phyloP scores from a whole-genome alignment of 345 rosid species.

The Gossypium longicalyx region DNA sequence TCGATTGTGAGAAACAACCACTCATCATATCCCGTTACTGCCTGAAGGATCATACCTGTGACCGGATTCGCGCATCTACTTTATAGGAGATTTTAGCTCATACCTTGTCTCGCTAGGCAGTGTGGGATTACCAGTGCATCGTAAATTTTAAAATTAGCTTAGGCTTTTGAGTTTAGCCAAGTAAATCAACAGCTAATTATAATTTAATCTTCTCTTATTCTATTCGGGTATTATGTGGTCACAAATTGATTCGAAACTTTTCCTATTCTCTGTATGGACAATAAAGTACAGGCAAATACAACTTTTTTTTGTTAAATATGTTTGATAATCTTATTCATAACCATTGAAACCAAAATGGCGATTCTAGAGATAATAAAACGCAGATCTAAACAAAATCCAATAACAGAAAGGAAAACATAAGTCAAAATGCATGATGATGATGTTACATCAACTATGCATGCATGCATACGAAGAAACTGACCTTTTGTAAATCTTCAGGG shows the following conservation, averaged over 20 bases:
- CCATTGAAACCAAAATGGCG: neutral
- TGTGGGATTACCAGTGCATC: slow-evolving; percentile 32
- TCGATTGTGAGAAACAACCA: slow-evolving; percentile 25
- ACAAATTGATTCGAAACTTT: neutral
- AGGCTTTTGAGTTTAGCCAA: neutral
- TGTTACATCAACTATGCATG: neutral
- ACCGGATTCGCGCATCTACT: fast-evolving
- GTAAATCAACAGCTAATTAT: neutral
- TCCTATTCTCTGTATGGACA: too few relatives aligned
- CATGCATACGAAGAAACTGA: neutral
- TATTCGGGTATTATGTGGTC: neutral
- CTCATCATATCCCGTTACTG: slow-evolving; percentile 55
- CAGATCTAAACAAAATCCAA: slow-evolving; percentile 7
- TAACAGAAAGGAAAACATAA: neutral
- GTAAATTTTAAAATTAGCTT: neutral
- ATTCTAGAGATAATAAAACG: neutral
- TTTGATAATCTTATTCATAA: neutral
- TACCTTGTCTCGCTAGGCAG: neutral
- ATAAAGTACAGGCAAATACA: too few relatives aligned
- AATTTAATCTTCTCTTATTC: neutral
- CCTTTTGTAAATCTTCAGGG: slow-evolving; percentile 21
- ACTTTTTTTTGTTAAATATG: too few relatives aligned
- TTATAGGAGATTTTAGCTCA: slow-evolving; percentile 9
- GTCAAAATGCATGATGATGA: slow-evolving; percentile 1
- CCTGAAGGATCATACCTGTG: slow-evolving; percentile 29